These are phyloP conservation scores for Aureobasidium namibiae DNA, from an alignment of 2,329 filamentous ascomycete species.

Conservation along the genomic window DNA sequence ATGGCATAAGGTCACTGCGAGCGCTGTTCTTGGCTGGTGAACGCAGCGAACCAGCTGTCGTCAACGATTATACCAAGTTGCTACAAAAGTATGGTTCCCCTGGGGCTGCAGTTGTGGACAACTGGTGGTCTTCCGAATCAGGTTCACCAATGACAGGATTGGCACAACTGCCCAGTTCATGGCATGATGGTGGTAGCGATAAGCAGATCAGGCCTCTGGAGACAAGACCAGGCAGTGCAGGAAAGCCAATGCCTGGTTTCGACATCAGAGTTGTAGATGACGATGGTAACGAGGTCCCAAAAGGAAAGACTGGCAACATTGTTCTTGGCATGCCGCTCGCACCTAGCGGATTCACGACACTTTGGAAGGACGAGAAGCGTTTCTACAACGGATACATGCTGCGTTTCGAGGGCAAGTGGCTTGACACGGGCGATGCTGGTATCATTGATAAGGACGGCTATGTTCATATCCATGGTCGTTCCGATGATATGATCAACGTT, in stretches of 20 bases:
- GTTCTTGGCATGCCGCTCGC: conserved; percentile 75
- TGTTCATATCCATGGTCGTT: conserved; percentile 54
- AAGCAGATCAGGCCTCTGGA: conserved; percentile 50
- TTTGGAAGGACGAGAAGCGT: conserved; percentile 78
- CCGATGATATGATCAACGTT: conserved; percentile 92
- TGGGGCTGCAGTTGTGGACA: conserved; percentile 57
- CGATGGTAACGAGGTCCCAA: conserved; percentile 60
- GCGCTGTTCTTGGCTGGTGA: conserved; percentile 84
- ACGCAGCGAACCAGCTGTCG: conserved; percentile 76
- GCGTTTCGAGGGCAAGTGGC: conserved; percentile 71
- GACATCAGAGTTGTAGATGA: conserved; percentile 82
- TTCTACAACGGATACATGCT: conserved; percentile 82
- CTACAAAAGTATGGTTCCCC: conserved; percentile 57
- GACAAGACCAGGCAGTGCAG: conserved; percentile 78
- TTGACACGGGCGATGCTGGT: conserved; percentile 87
- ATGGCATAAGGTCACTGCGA: conserved; percentile 62
- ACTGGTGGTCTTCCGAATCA: conserved; percentile 68
- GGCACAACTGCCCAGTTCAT: conserved; percentile 47
- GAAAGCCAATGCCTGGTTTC: conserved; percentile 86
- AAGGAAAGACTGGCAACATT: conserved; percentile 81
- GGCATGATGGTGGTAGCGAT: conserved; percentile 44
- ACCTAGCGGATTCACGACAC: conserved; percentile 74
- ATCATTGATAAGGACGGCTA: conserved; percentile 65
- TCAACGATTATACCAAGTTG: conserved; percentile 71
- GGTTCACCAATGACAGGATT: conserved; percentile 61